phyloP scores from a whole-genome alignment of 2,329 filamentous ascomycete species.

The Cordyceps cicadae region DNA sequence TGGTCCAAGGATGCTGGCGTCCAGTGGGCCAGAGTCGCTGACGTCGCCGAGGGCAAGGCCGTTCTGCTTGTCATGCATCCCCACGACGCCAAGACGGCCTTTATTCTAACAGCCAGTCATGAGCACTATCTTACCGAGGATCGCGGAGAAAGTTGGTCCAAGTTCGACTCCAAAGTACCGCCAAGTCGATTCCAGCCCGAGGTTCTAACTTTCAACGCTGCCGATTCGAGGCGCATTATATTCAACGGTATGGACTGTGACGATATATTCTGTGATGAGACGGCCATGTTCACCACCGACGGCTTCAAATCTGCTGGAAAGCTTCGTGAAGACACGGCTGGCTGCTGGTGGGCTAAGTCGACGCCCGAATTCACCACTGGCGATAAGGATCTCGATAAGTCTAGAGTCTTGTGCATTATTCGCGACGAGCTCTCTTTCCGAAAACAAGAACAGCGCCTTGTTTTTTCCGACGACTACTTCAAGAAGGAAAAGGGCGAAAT shows the following conservation, averaged over 20 bases:
- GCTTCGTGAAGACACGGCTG: constrained; percentile 59
- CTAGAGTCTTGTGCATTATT: constrained; percentile 73
- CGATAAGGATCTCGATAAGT: constrained; percentile 53
- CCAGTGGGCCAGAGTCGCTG: constrained; percentile 61
- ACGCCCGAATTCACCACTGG: constrained; percentile 65
- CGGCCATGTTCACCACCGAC: constrained; percentile 69
- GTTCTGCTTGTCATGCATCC: constrained; percentile 65
- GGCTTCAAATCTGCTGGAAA: constrained; percentile 66
- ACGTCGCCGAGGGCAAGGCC: constrained; percentile 55
- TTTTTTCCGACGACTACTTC: constrained; percentile 82
- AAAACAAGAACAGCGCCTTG: constrained; percentile 66
- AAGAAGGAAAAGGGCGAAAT: constrained; percentile 37
- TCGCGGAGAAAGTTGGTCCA: constrained; percentile 70
- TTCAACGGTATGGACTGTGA: constrained; percentile 69
- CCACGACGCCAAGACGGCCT: constrained; percentile 69
- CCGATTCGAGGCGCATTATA: constrained; percentile 75
- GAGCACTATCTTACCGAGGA: constrained; percentile 80
- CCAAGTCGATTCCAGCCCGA: constrained; percentile 45
- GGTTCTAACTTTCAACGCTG: constrained; percentile 69
- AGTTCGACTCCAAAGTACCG: constrained; percentile 56
- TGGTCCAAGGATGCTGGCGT: constrained; percentile 75
- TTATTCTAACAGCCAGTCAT: constrained; percentile 61
- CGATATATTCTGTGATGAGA: constrained; percentile 54
- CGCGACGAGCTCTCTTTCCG: constrained; percentile 62
- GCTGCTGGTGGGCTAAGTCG: constrained; percentile 83